phyloP scores from a whole-genome alignment of 345 rosid species.

The Eucalyptus regnans region DNA sequence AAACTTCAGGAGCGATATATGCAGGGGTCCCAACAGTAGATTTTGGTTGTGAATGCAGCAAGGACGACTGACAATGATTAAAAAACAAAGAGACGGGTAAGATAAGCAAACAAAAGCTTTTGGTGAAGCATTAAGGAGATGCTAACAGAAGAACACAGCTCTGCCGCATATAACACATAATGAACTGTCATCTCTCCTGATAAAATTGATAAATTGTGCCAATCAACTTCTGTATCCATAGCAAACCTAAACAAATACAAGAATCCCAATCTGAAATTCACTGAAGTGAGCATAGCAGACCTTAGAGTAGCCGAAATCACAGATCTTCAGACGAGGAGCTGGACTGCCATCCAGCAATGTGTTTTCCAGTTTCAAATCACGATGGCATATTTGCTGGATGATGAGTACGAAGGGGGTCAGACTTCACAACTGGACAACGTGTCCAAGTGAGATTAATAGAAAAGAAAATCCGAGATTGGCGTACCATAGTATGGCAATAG shows the following conservation, averaged over 20 bases:
- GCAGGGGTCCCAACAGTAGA: constrained; percentile 99
- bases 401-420: background rate
- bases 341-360: constrained; percentile 95
- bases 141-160: background rate
- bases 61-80: constrained; percentile 54
- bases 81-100: background rate
- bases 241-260: background rate
- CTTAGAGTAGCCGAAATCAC: constrained; percentile 99
- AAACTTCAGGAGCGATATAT: constrained; percentile 96
- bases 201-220: background rate
- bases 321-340: constrained; percentile 87
- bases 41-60: constrained; percentile 93
- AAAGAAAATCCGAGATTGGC: background rate
- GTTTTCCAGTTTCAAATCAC: constrained; percentile 93
- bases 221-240: background rate
- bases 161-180: background rate
- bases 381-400: constrained; percentile 87
- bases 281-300: constrained; percentile 12
- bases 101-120: background rate
- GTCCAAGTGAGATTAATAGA: background rate
- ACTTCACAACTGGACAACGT: background rate
- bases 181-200: background rate
- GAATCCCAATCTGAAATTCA: background rate
- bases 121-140: background rate
- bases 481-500: constrained; percentile 65